A percentile compares a stretch with the other conserved stretches of the same genome.
These are phyloP conservation scores for Aspergillus sp. DNA, from an alignment of 2,329 filamentous ascomycete genomes.

Conservation along the genomic window DNA sequence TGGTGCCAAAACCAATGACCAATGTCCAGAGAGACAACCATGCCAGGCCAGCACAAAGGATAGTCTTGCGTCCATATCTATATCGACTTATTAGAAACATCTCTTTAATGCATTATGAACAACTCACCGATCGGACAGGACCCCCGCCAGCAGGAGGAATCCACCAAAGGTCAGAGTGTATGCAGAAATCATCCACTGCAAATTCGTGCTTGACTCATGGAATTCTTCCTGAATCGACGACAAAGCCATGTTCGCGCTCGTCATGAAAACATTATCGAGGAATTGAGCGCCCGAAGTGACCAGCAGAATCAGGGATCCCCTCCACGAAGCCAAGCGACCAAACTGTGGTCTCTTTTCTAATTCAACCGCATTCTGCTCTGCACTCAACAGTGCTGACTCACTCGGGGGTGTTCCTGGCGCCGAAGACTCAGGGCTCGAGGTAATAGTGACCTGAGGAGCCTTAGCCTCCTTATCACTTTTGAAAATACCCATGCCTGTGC, in stretches of 20 bases:
- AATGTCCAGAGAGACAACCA: slow-evolving; percentile 32
- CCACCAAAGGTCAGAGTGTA: slow-evolving; percentile 38
- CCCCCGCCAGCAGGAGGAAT: slow-evolving; percentile 27
- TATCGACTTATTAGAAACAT: slow-evolving; percentile 2
- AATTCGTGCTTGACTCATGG: slow-evolving; percentile 23
- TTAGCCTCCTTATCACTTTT: not conserved
- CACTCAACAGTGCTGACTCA: not conserved
- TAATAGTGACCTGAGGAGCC: not conserved
- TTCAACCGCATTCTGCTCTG: not conserved
- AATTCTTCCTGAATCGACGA: slow-evolving; percentile 37
- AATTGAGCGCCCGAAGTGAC: slow-evolving; percentile 39
- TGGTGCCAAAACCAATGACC: slow-evolving; percentile 34
- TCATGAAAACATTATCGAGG: slow-evolving; percentile 42
- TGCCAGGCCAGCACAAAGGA: slow-evolving; percentile 33
- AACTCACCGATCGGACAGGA: slow-evolving; percentile 27
- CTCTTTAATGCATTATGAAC: not conserved
- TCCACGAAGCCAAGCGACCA: slow-evolving; percentile 32
- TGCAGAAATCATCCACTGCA: slow-evolving; percentile 39
- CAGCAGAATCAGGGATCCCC: slow-evolving; percentile 33
- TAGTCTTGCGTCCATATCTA: slow-evolving; percentile 33
- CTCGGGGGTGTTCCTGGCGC: not conserved
- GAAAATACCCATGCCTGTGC: not conserved
- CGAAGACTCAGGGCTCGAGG: not conserved
- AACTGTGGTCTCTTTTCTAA: slow-evolving; percentile 18
- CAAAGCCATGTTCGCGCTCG: slow-evolving; percentile 36